Evolutionary conservation across 2,329 filamentous ascomycete genomes (phyloP).

Genomic region (Mariannaea elegans): DNA sequence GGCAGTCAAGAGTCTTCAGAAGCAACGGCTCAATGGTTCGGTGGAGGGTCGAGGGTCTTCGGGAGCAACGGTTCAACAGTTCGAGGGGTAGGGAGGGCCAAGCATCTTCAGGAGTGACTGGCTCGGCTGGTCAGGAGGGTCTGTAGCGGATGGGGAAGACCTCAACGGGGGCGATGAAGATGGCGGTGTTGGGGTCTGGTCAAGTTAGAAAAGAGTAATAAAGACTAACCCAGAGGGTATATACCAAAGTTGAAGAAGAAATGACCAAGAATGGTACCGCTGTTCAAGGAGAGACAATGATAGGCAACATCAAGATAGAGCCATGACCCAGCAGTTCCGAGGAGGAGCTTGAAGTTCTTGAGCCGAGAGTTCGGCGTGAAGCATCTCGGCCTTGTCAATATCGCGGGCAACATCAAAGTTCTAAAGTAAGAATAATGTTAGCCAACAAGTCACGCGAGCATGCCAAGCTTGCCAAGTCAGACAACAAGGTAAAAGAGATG

Average conservation of each 20-base stretch:
- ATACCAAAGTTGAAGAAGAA: constrained; percentile 67
- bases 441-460: neutral
- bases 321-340: constrained; percentile 87
- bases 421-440: constrained; percentile 28
- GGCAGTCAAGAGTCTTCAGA: too few relatives aligned
- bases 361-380: constrained; percentile 76
- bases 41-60: too few relatives aligned
- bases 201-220: neutral
- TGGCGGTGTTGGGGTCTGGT: constrained; percentile 62
- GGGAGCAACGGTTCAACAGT: too few relatives aligned
- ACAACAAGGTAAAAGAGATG: neutral
- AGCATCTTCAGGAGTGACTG: too few relatives aligned
- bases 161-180: constrained; percentile 65
- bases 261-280: constrained; percentile 69
- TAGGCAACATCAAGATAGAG: constrained; percentile 67
- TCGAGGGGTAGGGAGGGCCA: too few relatives aligned
- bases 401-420: constrained; percentile 65
- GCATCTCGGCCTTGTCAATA: constrained; percentile 61
- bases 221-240: neutral
- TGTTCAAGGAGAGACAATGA: neutral
- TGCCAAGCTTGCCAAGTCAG: constrained; percentile 3
- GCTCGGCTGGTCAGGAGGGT: too few relatives aligned
- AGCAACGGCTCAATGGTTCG: too few relatives aligned
- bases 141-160: constrained; percentile 66
- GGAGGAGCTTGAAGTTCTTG: constrained; percentile 76